These are phyloP conservation scores for Durotheca rogersii DNA, from an alignment of 495 filamentous ascomycete species.

Conservation along the genomic window DNA sequence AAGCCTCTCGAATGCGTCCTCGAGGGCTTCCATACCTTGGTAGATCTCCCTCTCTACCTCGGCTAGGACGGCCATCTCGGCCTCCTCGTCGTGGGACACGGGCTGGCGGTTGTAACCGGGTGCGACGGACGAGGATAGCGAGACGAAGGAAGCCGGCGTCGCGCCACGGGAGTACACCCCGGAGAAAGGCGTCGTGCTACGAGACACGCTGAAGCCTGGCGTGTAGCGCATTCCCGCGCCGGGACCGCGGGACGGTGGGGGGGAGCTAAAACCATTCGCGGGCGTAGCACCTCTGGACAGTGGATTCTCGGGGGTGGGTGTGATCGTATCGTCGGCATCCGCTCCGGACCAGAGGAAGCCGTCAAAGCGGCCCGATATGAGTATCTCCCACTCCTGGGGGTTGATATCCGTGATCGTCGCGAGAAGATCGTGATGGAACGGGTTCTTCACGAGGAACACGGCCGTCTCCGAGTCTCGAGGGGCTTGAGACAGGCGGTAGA, in stretches of 20 bases:
- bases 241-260: conserved; percentile 34
- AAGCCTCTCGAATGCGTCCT: conserved; percentile 91
- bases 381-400: conserved; percentile 90
- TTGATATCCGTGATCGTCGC: conserved; percentile 84
- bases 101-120: conserved; percentile 42
- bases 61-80: conserved; percentile 83
- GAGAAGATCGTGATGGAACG: conserved; percentile 77
- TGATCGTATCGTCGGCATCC: conserved; percentile 57
- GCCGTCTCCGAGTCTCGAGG: conserved; percentile 84
- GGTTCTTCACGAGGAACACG: conserved; percentile 86
- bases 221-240: conserved; percentile 26
- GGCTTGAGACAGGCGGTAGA: conserved; percentile 70
- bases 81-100: conserved; percentile 90
- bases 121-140: conserved; percentile 40
- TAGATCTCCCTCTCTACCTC: conserved; percentile 94
- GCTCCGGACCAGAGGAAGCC: conserved; percentile 96
- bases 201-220: conserved; percentile 36
- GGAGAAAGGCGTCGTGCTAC: conserved; percentile 41
- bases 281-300: conserved; percentile 58
- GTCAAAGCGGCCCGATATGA: conserved; percentile 94
- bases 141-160: conserved; percentile 48
- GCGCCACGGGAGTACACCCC: conserved; percentile 35
- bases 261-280: conserved; percentile 47
- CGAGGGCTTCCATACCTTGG: conserved; percentile 87
- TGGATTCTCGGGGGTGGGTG: conserved; percentile 41